phyloP scores from a whole-genome alignment of 2,329 filamentous ascomycete species.

The Malbranchea cinnamomea region DNA sequence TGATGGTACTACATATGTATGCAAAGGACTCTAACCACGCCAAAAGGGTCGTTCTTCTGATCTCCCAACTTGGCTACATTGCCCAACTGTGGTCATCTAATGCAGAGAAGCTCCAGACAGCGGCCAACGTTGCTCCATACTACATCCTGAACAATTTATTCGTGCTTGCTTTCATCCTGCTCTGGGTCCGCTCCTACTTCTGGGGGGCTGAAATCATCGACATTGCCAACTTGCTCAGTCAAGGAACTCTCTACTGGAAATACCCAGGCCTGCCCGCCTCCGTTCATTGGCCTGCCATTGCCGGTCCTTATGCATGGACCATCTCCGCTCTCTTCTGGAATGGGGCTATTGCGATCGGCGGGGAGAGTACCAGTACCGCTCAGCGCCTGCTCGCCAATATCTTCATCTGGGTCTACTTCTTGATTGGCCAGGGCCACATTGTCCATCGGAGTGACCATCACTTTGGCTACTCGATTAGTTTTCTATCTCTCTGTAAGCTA shows the following conservation, averaged over 20 bases:
- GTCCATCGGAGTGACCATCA: conserved; percentile 57
- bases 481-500: conserved; percentile 51
- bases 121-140: conserved; percentile 65
- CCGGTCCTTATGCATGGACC: conserved; percentile 70
- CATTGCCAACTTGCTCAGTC: conserved; percentile 68
- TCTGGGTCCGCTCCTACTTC: conserved; percentile 66
- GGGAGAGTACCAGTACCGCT: conserved; percentile 46
- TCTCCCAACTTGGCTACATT: conserved; percentile 63
- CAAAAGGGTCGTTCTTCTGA: conserved; percentile 52
- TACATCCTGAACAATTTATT: conserved; percentile 79
- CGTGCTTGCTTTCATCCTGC: conserved; percentile 65
- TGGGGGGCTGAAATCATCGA: conserved; percentile 61
- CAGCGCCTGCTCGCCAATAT: conserved; percentile 74
- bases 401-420: conserved; percentile 72
- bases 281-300: conserved; percentile 62
- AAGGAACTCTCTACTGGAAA: conserved; percentile 65
- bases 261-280: conserved; percentile 56
- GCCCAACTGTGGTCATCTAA: conserved; percentile 59
- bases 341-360: conserved; percentile 66
- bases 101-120: conserved; percentile 46
- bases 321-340: conserved; percentile 82
- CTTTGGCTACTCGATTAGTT: conserved; percentile 63
- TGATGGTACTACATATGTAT: neutral
- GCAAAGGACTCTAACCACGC: no score
- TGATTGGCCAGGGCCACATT: conserved; percentile 64